Evolutionary conservation across 139 green algal genomes (phyloP).

Genomic region (Tetraselmis striata): DNA sequence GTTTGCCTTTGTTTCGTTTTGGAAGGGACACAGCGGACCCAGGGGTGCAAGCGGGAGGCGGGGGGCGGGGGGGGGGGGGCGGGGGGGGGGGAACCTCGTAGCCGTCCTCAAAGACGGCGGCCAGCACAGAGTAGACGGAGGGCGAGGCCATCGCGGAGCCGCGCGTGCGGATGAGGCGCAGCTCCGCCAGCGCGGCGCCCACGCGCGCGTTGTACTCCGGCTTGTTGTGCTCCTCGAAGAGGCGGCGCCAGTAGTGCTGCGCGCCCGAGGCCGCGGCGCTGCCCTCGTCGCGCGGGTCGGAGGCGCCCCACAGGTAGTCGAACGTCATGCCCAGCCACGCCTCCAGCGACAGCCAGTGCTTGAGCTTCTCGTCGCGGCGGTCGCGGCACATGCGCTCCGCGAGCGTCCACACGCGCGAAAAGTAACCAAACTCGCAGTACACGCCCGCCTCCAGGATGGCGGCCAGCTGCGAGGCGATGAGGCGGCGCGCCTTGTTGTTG

Average conservation of each 20-base stretch:
- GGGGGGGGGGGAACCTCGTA: no score
- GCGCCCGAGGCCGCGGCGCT: no score
- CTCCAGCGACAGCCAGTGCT: neutral
- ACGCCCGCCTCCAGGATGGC: neutral
- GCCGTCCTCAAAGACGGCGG: neutral
- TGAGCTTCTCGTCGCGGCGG: neutral
- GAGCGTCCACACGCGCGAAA: neutral
- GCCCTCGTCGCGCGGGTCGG: neutral
- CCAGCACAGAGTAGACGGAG: neutral
- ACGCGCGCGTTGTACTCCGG: neutral
- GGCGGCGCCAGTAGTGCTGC: neutral
- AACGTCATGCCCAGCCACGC: neutral
- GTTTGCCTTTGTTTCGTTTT: no score
- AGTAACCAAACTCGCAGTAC: neutral
- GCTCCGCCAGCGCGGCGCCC: neutral
- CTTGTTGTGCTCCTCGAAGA: neutral
- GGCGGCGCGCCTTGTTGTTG: neutral
- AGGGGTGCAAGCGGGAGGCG: no score
- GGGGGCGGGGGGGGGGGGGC: no score
- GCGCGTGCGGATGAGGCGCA: neutral
- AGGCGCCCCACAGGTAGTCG: neutral
- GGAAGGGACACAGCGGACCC: no score
- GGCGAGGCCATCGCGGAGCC: neutral
- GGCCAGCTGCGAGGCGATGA: neutral
- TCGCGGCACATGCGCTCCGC: neutral